Base-by-base conservation (phyloP, 768 basidiomycete species). In the Amanita jacksonii region DNA sequence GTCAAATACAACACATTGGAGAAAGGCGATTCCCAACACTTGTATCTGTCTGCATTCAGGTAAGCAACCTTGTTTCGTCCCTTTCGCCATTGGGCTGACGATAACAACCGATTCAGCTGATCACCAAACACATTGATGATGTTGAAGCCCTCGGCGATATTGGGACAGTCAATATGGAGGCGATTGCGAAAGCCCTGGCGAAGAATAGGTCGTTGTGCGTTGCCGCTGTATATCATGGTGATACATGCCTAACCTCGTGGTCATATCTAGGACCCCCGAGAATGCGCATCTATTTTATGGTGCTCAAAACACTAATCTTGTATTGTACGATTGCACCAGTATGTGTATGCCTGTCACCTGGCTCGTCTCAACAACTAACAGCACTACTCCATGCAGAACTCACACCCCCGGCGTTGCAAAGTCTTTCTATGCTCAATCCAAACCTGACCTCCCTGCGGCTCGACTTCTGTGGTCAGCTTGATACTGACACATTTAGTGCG, bases 261-360 rank as follows among this genome's bases (percentile, higher is more conserved):
- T 25, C 31, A 31, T 30, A 16, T 38, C 7, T 45, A 90, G 91
- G 48, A 92, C 82, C 0, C 60, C 76, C 0, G 76, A 89, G 47
- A 96, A 91, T 47, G 87, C 76, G 0, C 73, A 70, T 18, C 65
- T 99, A 8, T 97, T 99, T 64, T 93, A 96, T 56, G 81, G 81
- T 46, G 65, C 76, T 1, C 62, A 74, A 18, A 84, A 91, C 50
- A 69, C 70, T 3, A 70, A 64, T 7, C 66, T 99, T 25, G 76
- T 72, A 0, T 62, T 99, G 30, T 93, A 88, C 54, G 96, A 99
- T 62, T 85, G 81, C 32, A 96, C 94, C 0, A 82, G 91, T 94
- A 58, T 51, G 87, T 63, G 13, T 1, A 19, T 7, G 9, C 37
- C 85, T 63, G n/a, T 3, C 20, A 30, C 30, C 20, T 39, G 27